Evolutionary conservation across 768 basidiomycete genomes (phyloP), one percentile per base, ranked within the genome.

Genomic region (Russula virescens): DNA sequence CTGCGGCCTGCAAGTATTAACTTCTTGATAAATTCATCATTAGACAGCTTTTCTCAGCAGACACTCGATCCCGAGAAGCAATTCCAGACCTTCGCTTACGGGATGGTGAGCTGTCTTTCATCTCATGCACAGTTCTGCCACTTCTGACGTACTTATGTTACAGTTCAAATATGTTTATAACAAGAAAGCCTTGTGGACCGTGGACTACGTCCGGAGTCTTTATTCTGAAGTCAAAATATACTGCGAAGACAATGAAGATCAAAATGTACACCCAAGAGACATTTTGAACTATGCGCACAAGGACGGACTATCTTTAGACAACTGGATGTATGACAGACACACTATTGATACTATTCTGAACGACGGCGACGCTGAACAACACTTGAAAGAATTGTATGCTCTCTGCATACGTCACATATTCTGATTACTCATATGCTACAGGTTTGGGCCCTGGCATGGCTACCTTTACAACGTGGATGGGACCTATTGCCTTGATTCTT

Each of bases 21-120:
- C 31, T 31, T 31, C 8, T n/a, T n/a, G n/a, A 31, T 31, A 3
- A 31, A 31, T 8, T 8, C 31, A 31, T 8, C 8, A 31, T 31
- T 43, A 70, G 69, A 56, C 14, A 66, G 60, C 19, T 70, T 70
- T 46, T 43, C 34, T 16, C 66, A 70, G 21, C 69, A 63, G n/a
- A 65, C 53, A 50, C 40, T 65, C 5, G 60, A 70, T 42, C 18
- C 49, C 2, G 63, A 65, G 19, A 55, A 35, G 26, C 67, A 70
- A 21, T 68, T 70, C 48, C 35, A 65, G 40, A 52, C 21, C 14
- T 70, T 70, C 46, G 69, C 69, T 1, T 45, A 63, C 38, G 69
- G 69, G 7, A 56, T 68, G 2, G 69, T 70, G 6, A 25, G 60
- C 61, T 14, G 42, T 48, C 5, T 28, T 31, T 45, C 38, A 28